Evolutionary conservation across 805 yeast genomes (phyloP).

Genomic region (Yarrowia hollandica): DNA sequence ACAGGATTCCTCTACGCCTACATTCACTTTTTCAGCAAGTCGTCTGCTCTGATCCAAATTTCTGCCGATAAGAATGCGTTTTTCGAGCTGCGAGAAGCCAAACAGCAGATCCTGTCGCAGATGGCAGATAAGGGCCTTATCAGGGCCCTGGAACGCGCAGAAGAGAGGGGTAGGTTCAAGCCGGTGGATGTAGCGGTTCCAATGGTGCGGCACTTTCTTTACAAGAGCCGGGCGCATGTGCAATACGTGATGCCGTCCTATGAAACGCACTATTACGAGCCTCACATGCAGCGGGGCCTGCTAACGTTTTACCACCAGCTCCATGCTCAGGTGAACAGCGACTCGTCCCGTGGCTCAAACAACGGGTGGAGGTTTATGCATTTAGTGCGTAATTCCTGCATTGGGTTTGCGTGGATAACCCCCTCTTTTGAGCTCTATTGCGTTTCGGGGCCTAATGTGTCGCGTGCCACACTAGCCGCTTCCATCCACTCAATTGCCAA

Average conservation of each 20-base stretch:
- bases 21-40: constrained; percentile 56
- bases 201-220: constrained; percentile 73
- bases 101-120: constrained; percentile 51
- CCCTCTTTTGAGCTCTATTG: constrained; percentile 63
- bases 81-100: constrained; percentile 66
- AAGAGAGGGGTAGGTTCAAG: constrained; percentile 43
- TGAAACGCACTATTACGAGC: constrained; percentile 43
- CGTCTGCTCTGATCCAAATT: constrained; percentile 50
- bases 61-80: constrained; percentile 78
- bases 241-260: constrained; percentile 56
- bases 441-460: constrained; percentile 58
- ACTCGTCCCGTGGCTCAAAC: constrained; percentile 37
- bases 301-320: constrained; percentile 40
- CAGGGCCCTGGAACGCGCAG: constrained; percentile 44
- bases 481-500: constrained; percentile 64
- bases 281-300: constrained; percentile 36
- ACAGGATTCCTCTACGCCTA: constrained; percentile 85
- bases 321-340: constrained; percentile 40
- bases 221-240: constrained; percentile 65
- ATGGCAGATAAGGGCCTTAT: constrained; percentile 45
- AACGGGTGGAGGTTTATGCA: constrained; percentile 36
- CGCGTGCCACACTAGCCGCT: constrained; percentile 56
- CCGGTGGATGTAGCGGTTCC: constrained; percentile 57
- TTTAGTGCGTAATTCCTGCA: constrained; percentile 34
- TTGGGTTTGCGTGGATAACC: constrained; percentile 56